Base-by-base conservation (phyloP, 768 basidiomycete species). In the Phylloporus sp. region DNA sequence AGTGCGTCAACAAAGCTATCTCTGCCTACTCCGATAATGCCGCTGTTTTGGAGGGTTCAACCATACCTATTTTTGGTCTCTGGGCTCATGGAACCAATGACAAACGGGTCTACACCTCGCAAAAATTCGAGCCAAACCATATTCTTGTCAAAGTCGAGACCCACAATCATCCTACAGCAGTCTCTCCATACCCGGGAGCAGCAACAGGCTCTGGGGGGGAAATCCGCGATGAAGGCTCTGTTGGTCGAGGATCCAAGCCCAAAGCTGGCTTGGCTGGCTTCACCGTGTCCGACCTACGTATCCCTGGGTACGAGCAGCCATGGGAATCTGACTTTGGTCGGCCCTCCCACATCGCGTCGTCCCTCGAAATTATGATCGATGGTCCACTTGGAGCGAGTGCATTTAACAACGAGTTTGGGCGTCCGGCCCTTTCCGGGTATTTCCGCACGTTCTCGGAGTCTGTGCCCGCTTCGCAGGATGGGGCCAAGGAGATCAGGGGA, bases 1-100 rank as follows among this genome's bases (percentile, higher is more conserved):
- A 91, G 56, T 81, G 76, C 49, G 74, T 81, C 2, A 74, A 75
- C 4, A 87, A 92, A 35, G 97, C 95, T 6, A 86, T 98, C 55
- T 97, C 94, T 42, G 95, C 95, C 0, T 98, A 99, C 68, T 94
- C 94, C 5, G 97, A 99, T 66, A 99, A 99, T 60, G 95, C 97
- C 18, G 95, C 97, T 26, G 97, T 99, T 13, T 74, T 98, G 50
- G 80, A 86, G 53, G 95, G 95, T 2, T 31, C 56, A 8, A 60
- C 72, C 23, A 84, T 85, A 0, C 85, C 87, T 23, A 81, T 90
- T 24, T 97, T 98, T 64, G 79, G 82, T 27, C 77, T 83, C 18
- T 70, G 74, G 69, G 6, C 62, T 54, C 16, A 60, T 59, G 46
- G 40, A 13, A 45, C 63, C 23, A 54, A 59, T 6, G 44, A 59